Base-by-base conservation (phyloP, 1,284 basidiomycete species). In the Vanrija humicola region DNA sequence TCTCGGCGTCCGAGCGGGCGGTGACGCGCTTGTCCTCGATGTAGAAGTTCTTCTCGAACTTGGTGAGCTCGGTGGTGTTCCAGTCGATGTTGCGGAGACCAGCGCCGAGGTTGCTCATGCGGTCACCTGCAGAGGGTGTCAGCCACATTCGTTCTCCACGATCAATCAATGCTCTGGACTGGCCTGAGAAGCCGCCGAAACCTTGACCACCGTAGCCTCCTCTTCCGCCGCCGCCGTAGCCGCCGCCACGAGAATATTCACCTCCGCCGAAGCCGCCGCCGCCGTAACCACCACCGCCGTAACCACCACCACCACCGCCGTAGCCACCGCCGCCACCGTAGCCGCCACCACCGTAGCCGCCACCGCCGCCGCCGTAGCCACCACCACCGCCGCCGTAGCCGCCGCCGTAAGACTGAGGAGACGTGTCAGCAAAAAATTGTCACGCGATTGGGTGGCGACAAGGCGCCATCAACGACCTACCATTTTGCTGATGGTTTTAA, bases 1-100 rank as follows among this genome's bases (percentile, higher is more conserved):
- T 83, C 68, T 98, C 95, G 48, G 84, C 80, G 15, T 97, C 92
- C 55, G 82, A 84, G 62, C 89, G 88, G 42, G 82, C 79, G 14
- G 86, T 77, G 43, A 98, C 91, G 42, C 85, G 83, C 69, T 88
- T 87, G 78, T 98, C 91, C 77, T 99, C 93, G 56, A 87, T 80
- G 78, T 99, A 99, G 73, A 99, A 99, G 82, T 77, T 77, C 66
- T 77, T 77, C 78, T 93, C 90, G 60, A 94, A 94, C 66, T 83
- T 86, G 70, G 86, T 82, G 56, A 97, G 81, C 61, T 86, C 84
- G 55, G 66, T 81, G 48, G 78, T 68, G 63, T 74, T 69, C 95
- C 95, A 98, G 80, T 98, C 90, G 63, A 96, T 86, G 58, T 82
- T 82, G 62, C 85, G 85, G 50, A 98, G 83, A 51, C 87, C 84